Evolutionary conservation across 1,284 basidiomycete species (phyloP).

Genomic region (Rhodofomes roseus): DNA sequence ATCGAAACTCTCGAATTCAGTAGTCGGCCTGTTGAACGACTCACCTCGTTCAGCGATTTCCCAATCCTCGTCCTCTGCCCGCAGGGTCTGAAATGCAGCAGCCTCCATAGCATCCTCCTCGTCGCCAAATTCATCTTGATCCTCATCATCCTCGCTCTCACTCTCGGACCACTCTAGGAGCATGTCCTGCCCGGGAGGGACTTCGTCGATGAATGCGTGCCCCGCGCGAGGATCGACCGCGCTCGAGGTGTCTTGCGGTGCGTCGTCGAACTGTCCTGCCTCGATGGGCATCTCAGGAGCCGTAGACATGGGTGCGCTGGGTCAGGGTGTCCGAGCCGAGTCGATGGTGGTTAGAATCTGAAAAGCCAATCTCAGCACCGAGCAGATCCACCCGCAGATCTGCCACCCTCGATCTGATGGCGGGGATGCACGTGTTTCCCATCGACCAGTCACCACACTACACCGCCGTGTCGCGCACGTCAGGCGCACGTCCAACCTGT

Average conservation of each 20-base stretch:
- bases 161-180: conserved; percentile 23
- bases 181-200: conserved; percentile 10
- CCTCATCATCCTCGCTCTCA: conserved; percentile 19
- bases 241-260: conserved; percentile 17
- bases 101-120: conserved; percentile 26
- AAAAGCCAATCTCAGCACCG: background rate
- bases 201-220: conserved; percentile 26
- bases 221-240: conserved; percentile 18
- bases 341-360: background rate
- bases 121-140: conserved; percentile 22
- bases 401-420: background rate
- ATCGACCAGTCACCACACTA: too few relatives aligned
- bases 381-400: background rate
- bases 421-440: background rate
- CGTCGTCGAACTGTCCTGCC: conserved; percentile 30
- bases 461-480: too few relatives aligned
- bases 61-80: conserved; percentile 90
- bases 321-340: background rate
- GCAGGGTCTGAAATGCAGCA: conserved; percentile 43
- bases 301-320: background rate
- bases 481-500: too few relatives aligned
- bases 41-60: conserved; percentile 77
- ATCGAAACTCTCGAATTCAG: background rate
- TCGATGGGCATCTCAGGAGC: conserved; percentile 5
- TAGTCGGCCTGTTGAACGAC: conserved; percentile 6